Evolutionary conservation across 208 protist species (phyloP).

Genomic region (Trichomonas tenax): DNA sequence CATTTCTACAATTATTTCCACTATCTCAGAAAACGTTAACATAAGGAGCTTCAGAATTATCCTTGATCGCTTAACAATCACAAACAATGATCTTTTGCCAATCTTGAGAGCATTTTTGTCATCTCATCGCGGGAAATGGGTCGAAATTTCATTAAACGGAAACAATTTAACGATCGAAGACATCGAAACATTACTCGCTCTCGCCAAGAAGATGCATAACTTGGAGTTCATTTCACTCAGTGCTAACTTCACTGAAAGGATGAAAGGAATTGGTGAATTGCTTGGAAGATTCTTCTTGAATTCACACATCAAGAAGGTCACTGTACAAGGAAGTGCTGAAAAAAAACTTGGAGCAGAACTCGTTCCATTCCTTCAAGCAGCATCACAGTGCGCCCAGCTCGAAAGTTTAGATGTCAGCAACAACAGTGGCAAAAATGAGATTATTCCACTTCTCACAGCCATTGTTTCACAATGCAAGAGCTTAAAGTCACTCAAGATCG

Average conservation of each 20-base stretch:
- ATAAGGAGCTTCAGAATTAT: not conserved
- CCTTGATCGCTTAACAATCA: not conserved
- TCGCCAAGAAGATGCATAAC: not conserved
- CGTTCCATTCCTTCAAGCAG: not conserved
- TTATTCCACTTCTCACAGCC: not conserved
- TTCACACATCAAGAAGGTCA: not conserved
- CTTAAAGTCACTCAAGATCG: not conserved
- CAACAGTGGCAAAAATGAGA: not conserved
- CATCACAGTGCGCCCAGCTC: not conserved
- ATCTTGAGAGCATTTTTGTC: not conserved
- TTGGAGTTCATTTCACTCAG: not conserved
- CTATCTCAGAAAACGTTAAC: not conserved
- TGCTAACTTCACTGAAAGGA: not conserved
- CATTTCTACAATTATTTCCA: not conserved
- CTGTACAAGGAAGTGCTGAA: not conserved
- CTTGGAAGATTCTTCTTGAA: not conserved
- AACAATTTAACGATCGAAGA: not conserved
- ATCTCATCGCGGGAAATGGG: not conserved
- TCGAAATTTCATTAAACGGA: not conserved
- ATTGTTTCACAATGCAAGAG: not conserved
- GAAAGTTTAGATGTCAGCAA: not conserved
- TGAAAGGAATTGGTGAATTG: not conserved
- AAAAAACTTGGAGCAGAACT: not conserved
- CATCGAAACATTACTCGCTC: not conserved
- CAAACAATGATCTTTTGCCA: not conserved